These are phyloP conservation scores for Mimosa pudica DNA, from an alignment of 306 rosid genomes.

Conservation along the genomic window DNA sequence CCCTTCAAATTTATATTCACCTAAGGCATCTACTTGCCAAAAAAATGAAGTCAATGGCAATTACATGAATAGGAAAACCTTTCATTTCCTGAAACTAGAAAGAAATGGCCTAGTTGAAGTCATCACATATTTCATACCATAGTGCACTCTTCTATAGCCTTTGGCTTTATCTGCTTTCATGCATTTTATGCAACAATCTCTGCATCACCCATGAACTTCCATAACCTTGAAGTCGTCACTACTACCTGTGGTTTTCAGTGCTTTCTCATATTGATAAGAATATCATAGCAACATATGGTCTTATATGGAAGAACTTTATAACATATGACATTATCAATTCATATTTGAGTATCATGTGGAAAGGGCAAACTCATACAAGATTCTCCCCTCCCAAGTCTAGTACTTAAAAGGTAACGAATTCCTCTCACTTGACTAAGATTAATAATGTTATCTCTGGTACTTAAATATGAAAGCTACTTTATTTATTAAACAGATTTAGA, in stretches of 20 bases:
- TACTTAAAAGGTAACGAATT: not conserved
- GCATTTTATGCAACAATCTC: not conserved
- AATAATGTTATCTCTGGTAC: not conserved
- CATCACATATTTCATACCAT: not conserved
- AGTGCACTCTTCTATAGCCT: not conserved
- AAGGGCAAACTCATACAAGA: not conserved
- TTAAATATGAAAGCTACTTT: too few relatives aligned
- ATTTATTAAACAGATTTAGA: too few relatives aligned
- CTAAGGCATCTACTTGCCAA: not conserved
- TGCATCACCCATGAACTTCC: constrained; percentile 1
- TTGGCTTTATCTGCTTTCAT: not conserved
- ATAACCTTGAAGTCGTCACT: not conserved
- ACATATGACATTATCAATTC: not conserved
- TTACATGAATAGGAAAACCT: too few relatives aligned
- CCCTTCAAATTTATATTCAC: not conserved
- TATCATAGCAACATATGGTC: not conserved
- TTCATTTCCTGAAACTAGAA: too few relatives aligned
- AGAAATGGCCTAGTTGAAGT: not conserved
- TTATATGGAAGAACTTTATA: not conserved
- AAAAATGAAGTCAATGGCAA: not conserved
- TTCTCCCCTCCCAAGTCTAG: not conserved
- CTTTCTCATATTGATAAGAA: not conserved
- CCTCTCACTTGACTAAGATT: not conserved
- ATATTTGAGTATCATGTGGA: not conserved
- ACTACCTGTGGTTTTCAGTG: not conserved